Conservation (phyloP, 2,329 filamentous ascomycete genomes). For the Colletotrichum chlorophyti region DNA sequence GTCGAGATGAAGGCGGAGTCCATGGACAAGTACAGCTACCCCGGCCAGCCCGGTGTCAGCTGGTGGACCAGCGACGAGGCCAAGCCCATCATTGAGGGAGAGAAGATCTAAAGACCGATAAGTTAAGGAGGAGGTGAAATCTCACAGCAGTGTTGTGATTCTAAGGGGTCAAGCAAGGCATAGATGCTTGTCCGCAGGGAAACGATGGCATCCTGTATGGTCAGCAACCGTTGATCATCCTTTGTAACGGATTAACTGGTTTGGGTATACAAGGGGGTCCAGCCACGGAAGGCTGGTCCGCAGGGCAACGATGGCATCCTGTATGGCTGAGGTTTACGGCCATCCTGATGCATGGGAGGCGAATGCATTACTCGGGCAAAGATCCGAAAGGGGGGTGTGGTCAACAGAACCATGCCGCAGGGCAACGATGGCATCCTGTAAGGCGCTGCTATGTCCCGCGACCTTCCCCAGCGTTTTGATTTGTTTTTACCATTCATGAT, state of each 20-base stretch:
- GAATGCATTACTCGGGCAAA: not conserved
- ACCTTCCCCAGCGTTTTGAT: conserved; percentile 7
- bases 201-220: conserved; percentile 42
- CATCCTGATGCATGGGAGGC: conserved; percentile 5
- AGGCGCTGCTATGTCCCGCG: conserved; percentile 11
- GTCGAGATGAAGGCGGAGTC: conserved; percentile 92
- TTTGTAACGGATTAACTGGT: conserved; percentile 22
- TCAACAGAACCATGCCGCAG: conserved; percentile 26
- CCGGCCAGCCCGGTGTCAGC: conserved; percentile 77
- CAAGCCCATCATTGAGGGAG: conserved; percentile 72
- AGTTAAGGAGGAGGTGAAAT: no score
- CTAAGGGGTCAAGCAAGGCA: conserved; percentile 21
- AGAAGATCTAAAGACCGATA: conserved; percentile 51
- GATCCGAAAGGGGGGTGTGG: conserved; percentile 24
- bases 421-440: conserved; percentile 31
- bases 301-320: conserved; percentile 39
- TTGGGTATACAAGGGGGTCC: conserved; percentile 30
- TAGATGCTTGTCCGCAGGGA: conserved; percentile 36
- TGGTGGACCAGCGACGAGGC: conserved; percentile 89
- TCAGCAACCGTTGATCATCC: conserved; percentile 22
- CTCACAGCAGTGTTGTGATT: not conserved
- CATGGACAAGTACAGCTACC: conserved; percentile 81
- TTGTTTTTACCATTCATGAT: not conserved
- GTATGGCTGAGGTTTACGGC: conserved; percentile 20
- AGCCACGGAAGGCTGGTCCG: conserved; percentile 30